Evolutionary conservation across 352 stramenopile species (phyloP).

Genomic region (Phytophthora foliorum): DNA sequence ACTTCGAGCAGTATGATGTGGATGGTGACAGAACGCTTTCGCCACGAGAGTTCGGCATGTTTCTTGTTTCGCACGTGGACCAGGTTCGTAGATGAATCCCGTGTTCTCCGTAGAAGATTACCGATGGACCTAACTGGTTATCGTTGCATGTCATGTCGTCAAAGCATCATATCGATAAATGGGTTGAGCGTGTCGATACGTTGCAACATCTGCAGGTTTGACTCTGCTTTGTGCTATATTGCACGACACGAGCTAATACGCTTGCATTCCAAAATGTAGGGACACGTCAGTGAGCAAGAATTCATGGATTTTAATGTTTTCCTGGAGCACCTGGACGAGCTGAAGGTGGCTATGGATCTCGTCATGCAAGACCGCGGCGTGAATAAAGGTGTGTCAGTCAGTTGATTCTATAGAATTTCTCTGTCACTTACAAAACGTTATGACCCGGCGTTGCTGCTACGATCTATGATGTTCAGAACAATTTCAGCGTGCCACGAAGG

Average conservation of each 20-base stretch:
- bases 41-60: slow-evolving; percentile 88
- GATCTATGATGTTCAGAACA: slow-evolving; percentile 54
- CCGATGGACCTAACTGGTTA: neutral
- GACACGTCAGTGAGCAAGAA: slow-evolving; percentile 78
- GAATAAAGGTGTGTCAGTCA: slow-evolving; percentile 74
- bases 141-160: neutral
- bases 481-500: slow-evolving; percentile 80
- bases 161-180: slow-evolving; percentile 69
- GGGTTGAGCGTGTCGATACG: slow-evolving; percentile 84
- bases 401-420: neutral
- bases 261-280: slow-evolving; percentile 36
- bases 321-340: slow-evolving; percentile 83
- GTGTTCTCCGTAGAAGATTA: neutral
- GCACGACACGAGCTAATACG: neutral
- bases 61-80: slow-evolving; percentile 87
- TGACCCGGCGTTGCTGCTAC: neutral
- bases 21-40: slow-evolving; percentile 85
- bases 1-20: slow-evolving; percentile 93
- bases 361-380: slow-evolving; percentile 85
- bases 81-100: slow-evolving; percentile 47
- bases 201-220: slow-evolving; percentile 65
- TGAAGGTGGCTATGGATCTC: slow-evolving; percentile 88
- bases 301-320: slow-evolving; percentile 90
- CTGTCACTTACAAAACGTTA: neutral
- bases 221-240: neutral